A percentile compares a stretch with the other conserved stretches of the same genome.
These are phyloP conservation scores for Pythium aquatile DNA, from an alignment of 352 stramenopile species.

Conservation along the genomic window DNA sequence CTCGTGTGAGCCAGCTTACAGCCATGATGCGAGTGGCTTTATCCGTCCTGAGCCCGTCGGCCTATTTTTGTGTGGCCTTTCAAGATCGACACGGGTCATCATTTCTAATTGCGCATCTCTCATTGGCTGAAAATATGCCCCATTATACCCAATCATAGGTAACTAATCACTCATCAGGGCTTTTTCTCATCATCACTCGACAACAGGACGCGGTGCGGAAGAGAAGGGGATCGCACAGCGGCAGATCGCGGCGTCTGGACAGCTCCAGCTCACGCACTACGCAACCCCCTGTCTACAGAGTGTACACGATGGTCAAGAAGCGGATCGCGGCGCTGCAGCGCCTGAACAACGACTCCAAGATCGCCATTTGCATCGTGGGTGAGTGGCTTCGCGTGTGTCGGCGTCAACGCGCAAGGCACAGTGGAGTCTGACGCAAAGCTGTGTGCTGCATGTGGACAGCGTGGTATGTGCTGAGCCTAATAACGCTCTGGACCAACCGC, in stretches of 20 bases:
- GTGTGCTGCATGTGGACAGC: conserved; percentile 27
- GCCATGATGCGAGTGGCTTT: not conserved
- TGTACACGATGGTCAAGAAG: conserved; percentile 15
- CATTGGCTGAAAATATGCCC: not conserved
- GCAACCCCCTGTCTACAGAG: not conserved
- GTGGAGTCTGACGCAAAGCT: not conserved
- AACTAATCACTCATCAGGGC: not conserved
- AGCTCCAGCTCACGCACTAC: not conserved
- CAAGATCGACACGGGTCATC: not conserved
- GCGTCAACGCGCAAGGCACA: not conserved
- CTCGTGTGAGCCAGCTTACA: not conserved
- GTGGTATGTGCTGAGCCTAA: conserved; percentile 79
- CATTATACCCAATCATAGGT: not conserved
- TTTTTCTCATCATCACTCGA: not conserved
- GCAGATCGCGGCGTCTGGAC: not conserved
- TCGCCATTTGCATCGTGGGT: conserved; percentile 62
- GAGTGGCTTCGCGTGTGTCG: conserved; percentile 10
- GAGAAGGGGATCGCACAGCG: not conserved
- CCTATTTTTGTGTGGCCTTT: conserved; percentile 19
- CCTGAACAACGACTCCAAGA: conserved; percentile 50
- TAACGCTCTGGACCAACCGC: conserved; percentile 84
- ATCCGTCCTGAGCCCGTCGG: conserved; percentile 1
- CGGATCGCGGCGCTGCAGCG: not conserved
- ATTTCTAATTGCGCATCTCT: not conserved
- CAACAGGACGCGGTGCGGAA: not conserved